phyloP scores from a whole-genome alignment of 1,139 yeast genomes.

The Blastobotrys illinoisensis region DNA sequence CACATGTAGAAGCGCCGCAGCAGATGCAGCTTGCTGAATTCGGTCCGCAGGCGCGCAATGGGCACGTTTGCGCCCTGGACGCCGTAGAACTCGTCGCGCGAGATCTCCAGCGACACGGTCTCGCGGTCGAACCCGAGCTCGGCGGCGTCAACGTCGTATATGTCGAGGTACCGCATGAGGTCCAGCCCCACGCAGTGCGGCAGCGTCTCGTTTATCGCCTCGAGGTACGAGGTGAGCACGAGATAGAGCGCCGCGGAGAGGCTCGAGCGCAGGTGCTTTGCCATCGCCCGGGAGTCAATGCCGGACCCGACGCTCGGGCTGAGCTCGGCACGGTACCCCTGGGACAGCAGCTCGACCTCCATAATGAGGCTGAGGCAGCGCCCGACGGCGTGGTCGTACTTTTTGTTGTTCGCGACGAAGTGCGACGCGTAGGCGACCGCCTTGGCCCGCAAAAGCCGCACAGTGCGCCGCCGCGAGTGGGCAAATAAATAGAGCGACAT shows the following conservation, averaged over 20 bases:
- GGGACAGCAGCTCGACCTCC: slow-evolving; percentile 35
- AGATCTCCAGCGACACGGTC: slow-evolving; percentile 5
- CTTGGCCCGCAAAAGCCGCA: slow-evolving; percentile 32
- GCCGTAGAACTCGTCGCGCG: slow-evolving; percentile 23
- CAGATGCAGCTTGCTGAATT: slow-evolving; percentile 34
- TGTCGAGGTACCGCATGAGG: slow-evolving; percentile 38
- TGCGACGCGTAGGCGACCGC: slow-evolving; percentile 29
- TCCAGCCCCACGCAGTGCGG: slow-evolving; percentile 31
- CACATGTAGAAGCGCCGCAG: slow-evolving; percentile 40
- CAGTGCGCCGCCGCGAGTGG: slow-evolving; percentile 31
- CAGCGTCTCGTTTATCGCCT: slow-evolving; percentile 28
- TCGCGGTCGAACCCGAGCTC: slow-evolving; percentile 8
- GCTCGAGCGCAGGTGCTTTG: slow-evolving; percentile 26
- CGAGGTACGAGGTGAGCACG: slow-evolving; percentile 22
- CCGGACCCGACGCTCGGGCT: slow-evolving; percentile 6
- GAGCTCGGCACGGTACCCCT: slow-evolving; percentile 30
- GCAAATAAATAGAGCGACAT: slow-evolving; percentile 30
- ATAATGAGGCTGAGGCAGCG: slow-evolving; percentile 32
- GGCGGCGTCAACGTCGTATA: slow-evolving; percentile 34
- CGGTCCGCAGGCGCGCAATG: slow-evolving; percentile 26
- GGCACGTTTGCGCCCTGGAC: slow-evolving; percentile 27
- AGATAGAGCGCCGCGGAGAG: slow-evolving; percentile 30
- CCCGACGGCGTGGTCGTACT: slow-evolving; percentile 32
- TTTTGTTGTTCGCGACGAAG: slow-evolving; percentile 27
- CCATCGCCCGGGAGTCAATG: slow-evolving; percentile 11